Base-by-base conservation (phyloP, 345 rosid species). In the Sisymbrium irio region DNA sequence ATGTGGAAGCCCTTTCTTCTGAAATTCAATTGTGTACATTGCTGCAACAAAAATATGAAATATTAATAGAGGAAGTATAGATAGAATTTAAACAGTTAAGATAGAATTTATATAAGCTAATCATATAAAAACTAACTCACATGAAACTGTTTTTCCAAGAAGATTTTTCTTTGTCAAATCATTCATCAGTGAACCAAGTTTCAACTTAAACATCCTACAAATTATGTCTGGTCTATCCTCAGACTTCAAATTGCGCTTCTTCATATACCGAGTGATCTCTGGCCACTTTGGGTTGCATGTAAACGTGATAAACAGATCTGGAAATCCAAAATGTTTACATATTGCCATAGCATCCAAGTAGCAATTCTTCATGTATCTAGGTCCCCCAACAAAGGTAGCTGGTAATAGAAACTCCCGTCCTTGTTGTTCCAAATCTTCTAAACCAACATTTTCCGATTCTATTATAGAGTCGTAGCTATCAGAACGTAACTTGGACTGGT, bases 191-290 rank as follows among this genome's bases (percentile, higher is more conserved):
- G 47, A 42, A 1, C 5, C 18, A 5, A 42, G 7, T 5, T 42
- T 42, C 2, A 42, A 14, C n/a, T 41, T 13, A 13, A 41, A 41
- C 3, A 41, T 13, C 15, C 15, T 12, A 1, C 6, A 12, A 13
- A 41, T 4, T 4, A 41, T 12, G 1, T 42, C 18, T 1, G 9
- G 47, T 1, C 7, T 42, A n/a, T 42, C 47, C 0, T 14, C 18
- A 5, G 3, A 0, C 4, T 4, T 42, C 6, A 42, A n/a, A 0
- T 12, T 3, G 0, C 18, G 2, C 0, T 5, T 2, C 1, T 14
- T 0, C 5, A 14, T 1, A 14, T 42, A 14, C 17, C 47, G 14
- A 1, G 7, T 14, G 47, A n/a, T 42, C 7, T 42, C 17, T 5
- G 47, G 18, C 47, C 47, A 42, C 8, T n/a, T 42, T 0, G 47